Conservation (phyloP, 805 yeast species). For the Danielozyma ontarioensis region DNA sequence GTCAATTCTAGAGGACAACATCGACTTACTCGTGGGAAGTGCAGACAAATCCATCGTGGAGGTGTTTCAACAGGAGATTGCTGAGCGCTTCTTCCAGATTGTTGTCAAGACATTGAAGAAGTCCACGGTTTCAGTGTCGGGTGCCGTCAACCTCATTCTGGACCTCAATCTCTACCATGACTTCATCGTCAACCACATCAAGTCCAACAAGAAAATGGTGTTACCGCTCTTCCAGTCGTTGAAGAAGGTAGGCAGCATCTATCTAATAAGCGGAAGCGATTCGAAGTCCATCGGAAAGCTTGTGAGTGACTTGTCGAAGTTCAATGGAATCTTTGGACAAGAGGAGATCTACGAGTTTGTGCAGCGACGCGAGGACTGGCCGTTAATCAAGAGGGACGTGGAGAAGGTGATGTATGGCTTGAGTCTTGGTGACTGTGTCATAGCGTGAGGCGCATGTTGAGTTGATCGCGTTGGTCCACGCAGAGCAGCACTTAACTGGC, state of each 20-base stretch:
- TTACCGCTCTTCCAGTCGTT: slow-evolving; percentile 73
- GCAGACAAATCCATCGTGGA: slow-evolving; percentile 87
- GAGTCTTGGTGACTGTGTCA: slow-evolving; percentile 69
- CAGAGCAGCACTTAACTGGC: too few species aligned
- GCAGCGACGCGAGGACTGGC: slow-evolving; percentile 86
- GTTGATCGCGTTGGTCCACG: too few species aligned
- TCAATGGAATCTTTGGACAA: slow-evolving; percentile 83
- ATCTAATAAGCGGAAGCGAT: slow-evolving; percentile 62
- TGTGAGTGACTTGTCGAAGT: slow-evolving; percentile 76
- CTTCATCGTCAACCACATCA: slow-evolving; percentile 48
- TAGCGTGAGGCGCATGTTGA: too few species aligned
- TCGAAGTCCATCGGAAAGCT: slow-evolving; percentile 81
- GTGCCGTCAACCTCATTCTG: slow-evolving; percentile 76
- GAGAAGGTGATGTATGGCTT: slow-evolving; percentile 95
- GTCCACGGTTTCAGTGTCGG: slow-evolving; percentile 64
- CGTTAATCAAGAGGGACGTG: slow-evolving; percentile 64
- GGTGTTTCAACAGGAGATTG: slow-evolving; percentile 91
- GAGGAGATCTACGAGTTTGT: slow-evolving; percentile 95
- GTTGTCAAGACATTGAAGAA: slow-evolving; percentile 75
- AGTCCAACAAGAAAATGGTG: slow-evolving; percentile 59
- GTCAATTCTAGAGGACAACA: slow-evolving; percentile 61
- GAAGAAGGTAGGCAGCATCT: slow-evolving; percentile 81
- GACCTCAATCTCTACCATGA: slow-evolving; percentile 78
- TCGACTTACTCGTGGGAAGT: slow-evolving; percentile 67
- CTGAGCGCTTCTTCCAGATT: slow-evolving; percentile 74